Percentiles rank a stretch among this genome's conserved stretches.
Conservation (phyloP, 2,329 filamentous ascomycete species). For the Sporothrix pseudoabietina region DNA sequence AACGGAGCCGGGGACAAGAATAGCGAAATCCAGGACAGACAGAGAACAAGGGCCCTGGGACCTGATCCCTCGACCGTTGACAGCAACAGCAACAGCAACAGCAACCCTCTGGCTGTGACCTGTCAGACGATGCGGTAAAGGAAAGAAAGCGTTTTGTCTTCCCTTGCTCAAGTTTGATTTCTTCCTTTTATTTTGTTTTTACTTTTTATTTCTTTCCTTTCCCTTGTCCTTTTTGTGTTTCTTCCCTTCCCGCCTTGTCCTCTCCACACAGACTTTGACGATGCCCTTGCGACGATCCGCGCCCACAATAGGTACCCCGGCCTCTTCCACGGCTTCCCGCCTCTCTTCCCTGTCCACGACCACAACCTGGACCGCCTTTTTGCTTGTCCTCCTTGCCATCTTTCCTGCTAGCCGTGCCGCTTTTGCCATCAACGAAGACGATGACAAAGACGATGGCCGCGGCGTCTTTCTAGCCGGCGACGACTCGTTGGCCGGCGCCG, state of each 20-base stretch:
- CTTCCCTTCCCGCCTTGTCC: not conserved
- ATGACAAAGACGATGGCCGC: not conserved
- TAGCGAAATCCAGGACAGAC: not conserved
- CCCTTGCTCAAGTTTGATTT: not conserved
- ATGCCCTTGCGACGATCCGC: constrained; percentile 19
- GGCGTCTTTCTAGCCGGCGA: not conserved
- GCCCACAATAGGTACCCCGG: not conserved
- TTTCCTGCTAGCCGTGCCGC: not conserved
- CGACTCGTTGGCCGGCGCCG: not conserved
- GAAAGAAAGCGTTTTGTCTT: not conserved
- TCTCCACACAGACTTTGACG: not conserved
- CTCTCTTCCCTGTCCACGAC: not conserved
- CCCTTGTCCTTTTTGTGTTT: not conserved
- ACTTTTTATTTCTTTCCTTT: not conserved
- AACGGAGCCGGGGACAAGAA: not conserved
- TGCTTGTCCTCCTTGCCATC: not conserved
- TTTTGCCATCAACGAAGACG: not conserved
- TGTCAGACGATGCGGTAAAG: constrained; percentile 6
- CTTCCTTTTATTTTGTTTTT: not conserved
- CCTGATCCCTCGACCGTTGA: not conserved
- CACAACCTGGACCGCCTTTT: not conserved
- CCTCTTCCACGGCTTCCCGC: not conserved
- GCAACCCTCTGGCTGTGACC: not conserved
- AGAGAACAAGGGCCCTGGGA: not conserved
- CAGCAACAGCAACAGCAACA: not conserved